Percentiles rank a stretch among this genome's conserved stretches.
Evolutionary conservation across 148 eudicot species (phyloP).

Genomic region (Amaranthus palmeri): DNA sequence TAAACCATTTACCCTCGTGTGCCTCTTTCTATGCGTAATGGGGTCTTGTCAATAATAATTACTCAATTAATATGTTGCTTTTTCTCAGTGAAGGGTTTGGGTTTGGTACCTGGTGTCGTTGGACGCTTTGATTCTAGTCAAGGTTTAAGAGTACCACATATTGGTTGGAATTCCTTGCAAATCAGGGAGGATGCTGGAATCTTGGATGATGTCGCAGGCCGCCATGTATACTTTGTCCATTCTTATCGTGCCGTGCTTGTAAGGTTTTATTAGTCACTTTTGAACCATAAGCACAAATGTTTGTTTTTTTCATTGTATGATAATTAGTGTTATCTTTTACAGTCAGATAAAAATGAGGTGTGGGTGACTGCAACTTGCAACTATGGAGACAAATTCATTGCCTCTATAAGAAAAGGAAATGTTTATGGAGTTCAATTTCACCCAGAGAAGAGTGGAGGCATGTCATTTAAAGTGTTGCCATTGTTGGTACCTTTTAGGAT

Average conservation of each 20-base stretch:
- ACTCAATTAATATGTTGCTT: slow-evolving; percentile 4
- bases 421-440: slow-evolving; percentile 97
- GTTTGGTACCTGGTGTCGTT: slow-evolving; percentile 89
- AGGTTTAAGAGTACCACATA: slow-evolving; percentile 84
- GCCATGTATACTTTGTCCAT: slow-evolving; percentile 96
- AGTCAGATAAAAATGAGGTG: slow-evolving; percentile 80
- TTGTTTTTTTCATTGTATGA: slow-evolving; percentile 7
- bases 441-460: slow-evolving; percentile 99
- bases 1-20: too few species aligned
- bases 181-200: slow-evolving; percentile 57
- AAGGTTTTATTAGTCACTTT: slow-evolving; percentile 21
- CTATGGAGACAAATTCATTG: slow-evolving; percentile 80
- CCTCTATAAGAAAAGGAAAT: slow-evolving; percentile 84
- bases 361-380: slow-evolving; percentile 95
- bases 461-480: slow-evolving; percentile 14
- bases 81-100: slow-evolving; percentile 32
- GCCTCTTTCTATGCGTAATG: too few species aligned
- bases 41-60: too few species aligned
- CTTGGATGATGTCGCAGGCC: slow-evolving; percentile 65
- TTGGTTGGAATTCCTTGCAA: slow-evolving; percentile 91
- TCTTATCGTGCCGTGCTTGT: slow-evolving; percentile 95
- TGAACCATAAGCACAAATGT: not conserved
- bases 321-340: slow-evolving; percentile 18
- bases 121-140: slow-evolving; percentile 81
- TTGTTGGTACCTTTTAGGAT: not conserved